Percentiles rank a stretch among this genome's conserved stretches.
phyloP scores from a whole-genome alignment of 169 alveolate species.

The Perkinsus olseni region DNA sequence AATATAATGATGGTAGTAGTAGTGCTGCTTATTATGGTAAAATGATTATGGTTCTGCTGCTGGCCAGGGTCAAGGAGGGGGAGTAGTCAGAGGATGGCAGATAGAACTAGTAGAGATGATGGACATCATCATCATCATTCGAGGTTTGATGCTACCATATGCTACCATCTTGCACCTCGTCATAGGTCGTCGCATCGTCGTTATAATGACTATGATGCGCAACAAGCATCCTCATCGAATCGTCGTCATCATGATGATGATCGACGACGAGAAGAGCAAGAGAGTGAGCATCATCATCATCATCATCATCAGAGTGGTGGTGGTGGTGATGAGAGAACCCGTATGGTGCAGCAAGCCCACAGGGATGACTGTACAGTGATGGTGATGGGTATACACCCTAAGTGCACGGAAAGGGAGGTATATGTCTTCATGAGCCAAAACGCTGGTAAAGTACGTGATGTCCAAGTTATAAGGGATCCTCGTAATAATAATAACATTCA shows the following conservation, averaged over 20 bases:
- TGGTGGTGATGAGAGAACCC: neutral
- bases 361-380: constrained; percentile 90
- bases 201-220: too few species aligned
- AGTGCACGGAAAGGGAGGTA: constrained; percentile 85
- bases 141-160: too few species aligned
- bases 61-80: too few species aligned
- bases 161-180: too few species aligned
- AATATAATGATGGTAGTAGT: too few species aligned
- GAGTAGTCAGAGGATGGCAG: neutral
- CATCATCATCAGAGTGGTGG: neutral
- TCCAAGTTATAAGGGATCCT: constrained; percentile 82
- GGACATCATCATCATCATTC: neutral
- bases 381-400: constrained; percentile 71
- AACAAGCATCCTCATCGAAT: neutral
- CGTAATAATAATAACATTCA: neutral
- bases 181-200: too few species aligned
- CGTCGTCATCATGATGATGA: neutral
- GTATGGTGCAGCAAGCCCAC: constrained; percentile 69
- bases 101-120: neutral
- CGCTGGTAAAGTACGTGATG: constrained; percentile 91
- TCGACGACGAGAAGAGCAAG: neutral
- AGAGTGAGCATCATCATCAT: neutral
- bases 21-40: neutral
- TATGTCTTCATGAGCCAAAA: constrained; percentile 79
- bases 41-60: too few species aligned